These are phyloP conservation scores for Petrea volubilis DNA, from an alignment of 257 asterid species.

Conservation along the genomic window DNA sequence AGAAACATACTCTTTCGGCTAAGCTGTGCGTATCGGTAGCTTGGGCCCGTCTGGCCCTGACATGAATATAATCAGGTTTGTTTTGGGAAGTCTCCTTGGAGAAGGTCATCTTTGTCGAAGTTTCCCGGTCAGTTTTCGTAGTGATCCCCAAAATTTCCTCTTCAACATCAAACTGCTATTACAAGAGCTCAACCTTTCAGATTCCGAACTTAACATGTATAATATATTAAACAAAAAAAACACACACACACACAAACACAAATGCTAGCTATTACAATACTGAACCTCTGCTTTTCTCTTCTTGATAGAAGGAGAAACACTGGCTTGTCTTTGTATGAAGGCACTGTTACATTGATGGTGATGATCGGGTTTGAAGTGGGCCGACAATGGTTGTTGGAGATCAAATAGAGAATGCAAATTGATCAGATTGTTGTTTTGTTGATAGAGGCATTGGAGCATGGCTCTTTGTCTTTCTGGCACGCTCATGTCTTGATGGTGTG, in stretches of 20 bases:
- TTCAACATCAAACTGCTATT: not conserved
- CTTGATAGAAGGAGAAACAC: slow-evolving; percentile 24
- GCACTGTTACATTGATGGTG: slow-evolving; percentile 29
- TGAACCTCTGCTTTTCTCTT: slow-evolving; percentile 76
- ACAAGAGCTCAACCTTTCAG: too few relatives aligned
- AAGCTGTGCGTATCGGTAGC: slow-evolving; percentile 89
- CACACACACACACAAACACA: too few relatives aligned
- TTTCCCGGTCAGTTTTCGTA: slow-evolving; percentile 44
- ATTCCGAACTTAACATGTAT: too few relatives aligned
- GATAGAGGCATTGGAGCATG: slow-evolving; percentile 40
- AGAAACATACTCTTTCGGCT: slow-evolving; percentile 83
- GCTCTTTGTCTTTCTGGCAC: slow-evolving; percentile 56
- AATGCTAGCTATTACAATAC: too few relatives aligned
- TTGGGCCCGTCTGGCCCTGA: slow-evolving; percentile 79
- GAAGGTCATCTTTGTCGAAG: slow-evolving; percentile 41
- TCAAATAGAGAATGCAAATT: not conserved
- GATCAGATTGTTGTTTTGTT: slow-evolving; percentile 9
- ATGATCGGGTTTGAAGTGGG: slow-evolving; percentile 1
- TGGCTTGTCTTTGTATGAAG: too few relatives aligned
- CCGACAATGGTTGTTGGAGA: too few relatives aligned
- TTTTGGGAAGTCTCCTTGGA: slow-evolving; percentile 52
- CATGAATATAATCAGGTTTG: slow-evolving; percentile 71
- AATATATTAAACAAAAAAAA: too few relatives aligned
- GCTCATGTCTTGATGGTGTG: too few relatives aligned
- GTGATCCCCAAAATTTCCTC: slow-evolving; percentile 58